Base-by-base conservation (phyloP, 768 basidiomycete genomes). In the Suillus decipiens region DNA sequence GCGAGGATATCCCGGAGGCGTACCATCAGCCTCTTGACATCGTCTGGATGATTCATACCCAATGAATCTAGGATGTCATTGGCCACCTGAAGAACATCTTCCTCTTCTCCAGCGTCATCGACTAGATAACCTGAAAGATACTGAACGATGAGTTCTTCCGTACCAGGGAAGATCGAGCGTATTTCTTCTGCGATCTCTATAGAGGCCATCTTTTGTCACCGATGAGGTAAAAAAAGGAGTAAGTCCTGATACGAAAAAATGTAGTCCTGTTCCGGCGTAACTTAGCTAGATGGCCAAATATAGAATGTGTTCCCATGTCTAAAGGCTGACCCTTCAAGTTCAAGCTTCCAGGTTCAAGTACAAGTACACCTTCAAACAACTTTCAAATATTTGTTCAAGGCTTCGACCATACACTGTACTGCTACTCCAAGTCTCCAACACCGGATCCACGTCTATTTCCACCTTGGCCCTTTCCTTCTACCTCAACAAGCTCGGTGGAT, bases 111-210 rank as follows among this genome's bases (percentile, higher is more conserved):
- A 12, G 92, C 91, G 73, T 95, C 93, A 73, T 94, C 93, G 61
- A 94, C 86, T 34, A 95, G 86, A 71, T 92, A 93, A 45, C 93
- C 93, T n/a, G 90, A 81, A 36, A 95, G 83, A 71, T 95, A 95
- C 64, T 93, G 89, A 5, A 94, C 88, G 65, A 95, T 84, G 65
- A 92, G 84, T 72, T 95, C 93, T 69, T 95, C 93, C 1, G 91
- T 88, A 10, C 86, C 91, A 0, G 90, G 90, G 61, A 93, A 84
- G 48, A 75, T 79, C 11, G 78, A 75, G 34, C 90, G 84, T 64
- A 93, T 92, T 72, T 91, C 88, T 73, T 91, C 87, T 22, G 91
- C 90, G 67, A 93, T 89, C 68, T 92, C 89, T 64, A 86, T 82
- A 48, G 86, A 84, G 54, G 88, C 86, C 89, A 90, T 90, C 24